Conservation (phyloP, 768 basidiomycete genomes). For the Clathrus columnatus region DNA sequence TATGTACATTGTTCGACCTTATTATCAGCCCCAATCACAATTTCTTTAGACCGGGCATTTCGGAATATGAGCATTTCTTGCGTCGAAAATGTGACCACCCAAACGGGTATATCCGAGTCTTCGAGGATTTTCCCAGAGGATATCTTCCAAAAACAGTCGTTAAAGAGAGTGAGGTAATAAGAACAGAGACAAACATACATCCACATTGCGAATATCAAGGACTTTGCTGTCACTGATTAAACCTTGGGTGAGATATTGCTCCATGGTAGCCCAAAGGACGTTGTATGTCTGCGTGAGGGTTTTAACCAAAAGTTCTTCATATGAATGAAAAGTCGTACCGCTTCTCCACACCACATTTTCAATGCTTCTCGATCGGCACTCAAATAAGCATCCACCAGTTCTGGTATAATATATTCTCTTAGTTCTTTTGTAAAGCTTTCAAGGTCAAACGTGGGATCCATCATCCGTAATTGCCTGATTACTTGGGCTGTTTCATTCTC, state of each 20-base stretch:
- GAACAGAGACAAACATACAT: constrained; percentile 44
- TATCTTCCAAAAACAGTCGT: constrained; percentile 37
- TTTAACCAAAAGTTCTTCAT: background rate
- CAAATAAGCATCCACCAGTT: constrained; percentile 93
- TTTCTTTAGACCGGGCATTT: constrained; percentile 80
- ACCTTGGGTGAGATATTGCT: constrained; percentile 84
- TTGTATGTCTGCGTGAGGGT: constrained; percentile 68
- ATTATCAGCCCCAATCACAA: constrained; percentile 80
- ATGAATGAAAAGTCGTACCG: constrained; percentile 35
- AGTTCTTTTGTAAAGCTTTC: constrained; percentile 86
- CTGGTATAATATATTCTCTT: constrained; percentile 94
- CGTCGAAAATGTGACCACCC: constrained; percentile 84
- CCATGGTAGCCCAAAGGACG: constrained; percentile 97
- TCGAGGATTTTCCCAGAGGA: constrained; percentile 85
- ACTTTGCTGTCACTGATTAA: constrained; percentile 89
- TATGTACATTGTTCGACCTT: constrained; percentile 92
- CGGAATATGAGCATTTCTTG: constrained; percentile 92
- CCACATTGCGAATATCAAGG: constrained; percentile 94
- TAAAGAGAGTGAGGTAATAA: background rate
- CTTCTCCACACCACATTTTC: constrained; percentile 90
- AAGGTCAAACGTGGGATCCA: constrained; percentile 82
- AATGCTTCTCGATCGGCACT: constrained; percentile 82
- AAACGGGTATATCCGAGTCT: constrained; percentile 76
- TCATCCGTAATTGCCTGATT: constrained; percentile 70
- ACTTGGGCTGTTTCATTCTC: constrained; percentile 99